These are phyloP conservation scores for Pterulicium gracile DNA, from an alignment of 1,284 basidiomycete genomes.

Conservation along the genomic window DNA sequence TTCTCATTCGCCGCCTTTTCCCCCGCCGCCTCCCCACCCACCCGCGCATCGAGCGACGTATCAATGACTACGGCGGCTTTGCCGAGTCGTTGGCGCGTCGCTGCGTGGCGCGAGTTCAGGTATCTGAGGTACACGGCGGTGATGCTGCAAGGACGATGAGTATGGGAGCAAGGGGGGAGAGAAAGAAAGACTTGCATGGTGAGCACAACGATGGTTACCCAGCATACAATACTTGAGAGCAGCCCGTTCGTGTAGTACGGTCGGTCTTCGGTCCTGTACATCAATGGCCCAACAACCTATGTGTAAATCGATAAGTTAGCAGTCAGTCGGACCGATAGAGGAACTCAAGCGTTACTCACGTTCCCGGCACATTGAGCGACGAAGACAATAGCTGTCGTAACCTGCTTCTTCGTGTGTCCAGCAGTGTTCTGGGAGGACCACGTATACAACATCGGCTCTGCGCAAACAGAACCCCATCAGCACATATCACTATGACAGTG, in stretches of 20 bases:
- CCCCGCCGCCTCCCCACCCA: slow-evolving; percentile 14
- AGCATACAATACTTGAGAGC: slow-evolving; percentile 18
- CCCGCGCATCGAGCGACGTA: slow-evolving; percentile 27
- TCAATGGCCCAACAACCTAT: slow-evolving; percentile 28
- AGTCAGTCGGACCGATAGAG: background rate
- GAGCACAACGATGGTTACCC: slow-evolving; percentile 23
- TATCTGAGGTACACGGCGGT: slow-evolving; percentile 28
- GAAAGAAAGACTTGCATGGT: slow-evolving; percentile 15
- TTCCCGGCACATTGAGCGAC: slow-evolving; percentile 33
- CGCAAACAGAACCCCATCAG: slow-evolving; percentile 3
- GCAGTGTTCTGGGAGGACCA: slow-evolving; percentile 33
- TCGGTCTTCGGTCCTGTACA: slow-evolving; percentile 27
- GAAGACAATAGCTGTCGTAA: slow-evolving; percentile 28
- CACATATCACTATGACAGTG: background rate
- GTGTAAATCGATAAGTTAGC: background rate
- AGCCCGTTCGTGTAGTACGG: slow-evolving; percentile 28
- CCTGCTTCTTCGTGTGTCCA: slow-evolving; percentile 32
- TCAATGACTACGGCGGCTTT: slow-evolving; percentile 28
- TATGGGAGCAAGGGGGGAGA: background rate
- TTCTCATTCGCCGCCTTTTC: slow-evolving; percentile 21
- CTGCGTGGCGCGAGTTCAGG: slow-evolving; percentile 29
- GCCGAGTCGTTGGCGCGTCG: slow-evolving; percentile 23
- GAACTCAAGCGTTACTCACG: slow-evolving; percentile 13
- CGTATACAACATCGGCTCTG: slow-evolving; percentile 28
- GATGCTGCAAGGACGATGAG: slow-evolving; percentile 11